Evolutionary conservation across 306 rosid species (phyloP).

Genomic region (Citrullus amarus): DNA sequence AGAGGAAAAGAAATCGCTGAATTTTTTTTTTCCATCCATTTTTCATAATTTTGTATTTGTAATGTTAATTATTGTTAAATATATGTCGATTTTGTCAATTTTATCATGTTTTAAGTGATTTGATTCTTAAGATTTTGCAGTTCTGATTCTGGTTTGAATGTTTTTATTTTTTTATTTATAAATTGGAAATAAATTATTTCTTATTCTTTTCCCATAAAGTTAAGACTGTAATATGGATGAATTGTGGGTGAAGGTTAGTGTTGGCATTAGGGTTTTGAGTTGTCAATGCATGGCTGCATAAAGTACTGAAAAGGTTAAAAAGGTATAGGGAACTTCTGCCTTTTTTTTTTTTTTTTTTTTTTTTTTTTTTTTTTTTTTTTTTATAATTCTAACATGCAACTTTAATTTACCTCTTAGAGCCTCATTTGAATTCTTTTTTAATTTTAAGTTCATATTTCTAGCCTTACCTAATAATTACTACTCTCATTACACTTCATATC

Average conservation of each 20-base stretch:
- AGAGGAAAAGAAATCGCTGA: background rate
- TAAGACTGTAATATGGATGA: background rate
- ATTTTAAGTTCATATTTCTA: background rate
- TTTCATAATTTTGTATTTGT: background rate
- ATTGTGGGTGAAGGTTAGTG: background rate
- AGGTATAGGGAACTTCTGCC: background rate
- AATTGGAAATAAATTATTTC: background rate
- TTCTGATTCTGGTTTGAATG: background rate
- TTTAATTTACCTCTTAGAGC: background rate
- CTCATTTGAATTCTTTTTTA: background rate
- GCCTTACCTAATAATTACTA: too few relatives aligned
- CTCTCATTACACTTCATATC: too few relatives aligned
- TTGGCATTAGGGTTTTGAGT: constrained; percentile 2
- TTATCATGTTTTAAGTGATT: background rate
- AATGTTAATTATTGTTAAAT: background rate
- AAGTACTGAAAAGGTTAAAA: background rate
- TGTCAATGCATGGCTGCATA: background rate
- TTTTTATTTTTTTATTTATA: background rate
- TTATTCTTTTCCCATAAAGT: too few relatives aligned
- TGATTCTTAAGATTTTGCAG: background rate
- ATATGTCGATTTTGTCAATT: background rate
- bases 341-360: background rate
- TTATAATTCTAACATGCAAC: background rate
- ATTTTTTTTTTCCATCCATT: background rate
- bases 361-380: background rate